A percentile compares a stretch with the other conserved stretches of the same genome.
phyloP scores from a whole-genome alignment of 2,329 filamentous ascomycete genomes.

The Colletotrichum higginsianum region DNA sequence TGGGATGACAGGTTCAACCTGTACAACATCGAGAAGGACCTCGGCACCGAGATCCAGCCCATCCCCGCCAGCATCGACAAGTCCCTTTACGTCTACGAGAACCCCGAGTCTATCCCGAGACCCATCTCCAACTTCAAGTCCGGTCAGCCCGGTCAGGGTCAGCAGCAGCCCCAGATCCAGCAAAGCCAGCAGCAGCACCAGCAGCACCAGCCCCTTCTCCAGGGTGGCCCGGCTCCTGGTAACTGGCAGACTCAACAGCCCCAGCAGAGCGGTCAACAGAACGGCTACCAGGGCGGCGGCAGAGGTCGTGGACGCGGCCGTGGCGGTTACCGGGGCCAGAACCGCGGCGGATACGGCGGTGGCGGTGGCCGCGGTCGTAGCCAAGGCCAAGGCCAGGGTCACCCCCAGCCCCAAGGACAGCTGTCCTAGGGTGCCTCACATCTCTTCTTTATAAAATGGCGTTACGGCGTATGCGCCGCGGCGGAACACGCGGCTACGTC shows the following conservation, averaged over 20 bases:
- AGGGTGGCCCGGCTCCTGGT: conserved; percentile 46
- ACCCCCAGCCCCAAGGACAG: conserved; percentile 45
- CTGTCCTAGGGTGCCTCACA: conserved; percentile 50
- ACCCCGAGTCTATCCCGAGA: conserved; percentile 93
- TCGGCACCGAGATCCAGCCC: conserved; percentile 97
- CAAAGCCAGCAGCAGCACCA: conserved; percentile 37
- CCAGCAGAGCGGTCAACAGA: conserved; percentile 48
- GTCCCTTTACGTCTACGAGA: conserved; percentile 97
- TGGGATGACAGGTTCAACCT: conserved; percentile 99
- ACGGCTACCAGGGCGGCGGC: conserved; percentile 52
- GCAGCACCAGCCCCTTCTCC: conserved; percentile 45
- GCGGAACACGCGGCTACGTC: conserved; percentile 32
- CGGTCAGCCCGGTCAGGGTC: conserved; percentile 48
- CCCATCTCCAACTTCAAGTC: conserved; percentile 72
- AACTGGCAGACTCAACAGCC: conserved; percentile 50
- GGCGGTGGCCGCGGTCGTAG: conserved; percentile 34
- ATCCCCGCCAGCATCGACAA: conserved; percentile 97
- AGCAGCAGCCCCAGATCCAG: conserved; percentile 44
- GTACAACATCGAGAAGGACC: conserved; percentile 97
- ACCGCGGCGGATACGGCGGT: conserved; percentile 32
- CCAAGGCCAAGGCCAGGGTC: conserved; percentile 43
- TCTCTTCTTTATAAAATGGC: conserved; percentile 39
- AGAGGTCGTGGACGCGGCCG: conserved; percentile 47
- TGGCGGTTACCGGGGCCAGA: conserved; percentile 44
- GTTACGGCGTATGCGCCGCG: conserved; percentile 37